A percentile compares a stretch with the other conserved stretches of the same genome.
phyloP scores from a whole-genome alignment of 140 eudicot species.

The Ambrosia hybrid region DNA sequence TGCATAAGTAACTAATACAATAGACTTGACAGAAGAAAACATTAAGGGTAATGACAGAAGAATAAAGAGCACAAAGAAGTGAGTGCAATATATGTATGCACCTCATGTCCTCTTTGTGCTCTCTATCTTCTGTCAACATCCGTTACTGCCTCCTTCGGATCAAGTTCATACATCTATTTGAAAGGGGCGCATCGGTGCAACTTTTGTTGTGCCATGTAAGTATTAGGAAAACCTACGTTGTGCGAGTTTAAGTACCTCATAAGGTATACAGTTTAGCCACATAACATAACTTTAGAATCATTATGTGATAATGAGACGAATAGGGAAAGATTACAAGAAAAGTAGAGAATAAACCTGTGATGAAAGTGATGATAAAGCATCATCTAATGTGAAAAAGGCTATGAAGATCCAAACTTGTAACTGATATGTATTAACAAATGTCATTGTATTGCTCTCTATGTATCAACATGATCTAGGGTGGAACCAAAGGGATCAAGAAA shows the following conservation, averaged over 20 bases:
- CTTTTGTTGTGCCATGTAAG: background rate
- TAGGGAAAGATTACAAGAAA: background rate
- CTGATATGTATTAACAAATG: background rate
- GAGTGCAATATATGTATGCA: conserved; percentile 41
- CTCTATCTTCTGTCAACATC: conserved; percentile 91
- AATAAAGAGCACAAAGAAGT: conserved; percentile 73
- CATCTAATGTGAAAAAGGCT: background rate
- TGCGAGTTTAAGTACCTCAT: background rate
- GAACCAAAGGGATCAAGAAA: no score
- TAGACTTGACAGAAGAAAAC: conserved; percentile 9
- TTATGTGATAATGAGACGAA: background rate
- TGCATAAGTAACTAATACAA: background rate
- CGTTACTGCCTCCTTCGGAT: background rate
- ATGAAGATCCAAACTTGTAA: background rate
- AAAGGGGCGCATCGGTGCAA: background rate
- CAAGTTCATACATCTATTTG: conserved; percentile 2
- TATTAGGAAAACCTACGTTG: background rate
- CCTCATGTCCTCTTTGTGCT: conserved; percentile 60
- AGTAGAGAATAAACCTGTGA: background rate
- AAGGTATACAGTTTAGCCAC: background rate
- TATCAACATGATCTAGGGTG: background rate
- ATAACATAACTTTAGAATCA: conserved; percentile 1
- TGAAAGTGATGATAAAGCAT: background rate
- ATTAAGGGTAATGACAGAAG: conserved; percentile 72
- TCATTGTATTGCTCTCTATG: background rate